Evolutionary conservation across 2,329 filamentous ascomycete species (phyloP).

Genomic region (Claviceps sp.): DNA sequence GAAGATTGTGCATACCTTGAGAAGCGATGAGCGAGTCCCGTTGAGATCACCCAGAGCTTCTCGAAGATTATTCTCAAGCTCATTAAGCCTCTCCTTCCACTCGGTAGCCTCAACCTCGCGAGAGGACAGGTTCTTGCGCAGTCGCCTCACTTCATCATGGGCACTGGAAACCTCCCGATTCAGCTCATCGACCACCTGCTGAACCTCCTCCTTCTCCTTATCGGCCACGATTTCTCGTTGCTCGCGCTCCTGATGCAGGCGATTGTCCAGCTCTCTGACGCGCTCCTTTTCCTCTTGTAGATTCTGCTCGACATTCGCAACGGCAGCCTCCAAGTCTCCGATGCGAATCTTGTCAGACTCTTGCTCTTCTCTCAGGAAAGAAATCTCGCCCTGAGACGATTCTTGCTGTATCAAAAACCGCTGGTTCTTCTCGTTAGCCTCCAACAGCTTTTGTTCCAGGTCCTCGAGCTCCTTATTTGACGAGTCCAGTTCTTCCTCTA

Average conservation of each 20-base stretch:
- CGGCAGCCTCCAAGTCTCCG: conserved; percentile 73
- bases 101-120: conserved; percentile 80
- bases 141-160: conserved; percentile 72
- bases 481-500: conserved; percentile 72
- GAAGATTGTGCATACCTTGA: conserved; percentile 44
- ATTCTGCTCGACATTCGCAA: conserved; percentile 65
- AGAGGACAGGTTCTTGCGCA: conserved; percentile 71
- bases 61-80: conserved; percentile 78
- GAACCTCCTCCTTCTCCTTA: conserved; percentile 87
- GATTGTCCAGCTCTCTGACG: conserved; percentile 55
- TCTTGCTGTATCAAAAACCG: conserved; percentile 84
- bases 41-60: conserved; percentile 79
- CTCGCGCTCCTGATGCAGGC: conserved; percentile 66
- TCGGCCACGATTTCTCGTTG: conserved; percentile 79
- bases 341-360: conserved; percentile 97
- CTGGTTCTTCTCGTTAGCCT: conserved; percentile 78
- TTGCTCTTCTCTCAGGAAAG: conserved; percentile 91
- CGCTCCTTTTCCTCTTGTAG: conserved; percentile 79
- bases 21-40: conserved; percentile 70
- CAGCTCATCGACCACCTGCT: conserved; percentile 84
- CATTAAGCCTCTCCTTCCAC: conserved; percentile 82
- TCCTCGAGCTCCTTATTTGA: conserved; percentile 78
- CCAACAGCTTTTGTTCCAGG: conserved; percentile 69
- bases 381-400: conserved; percentile 82
- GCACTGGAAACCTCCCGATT: conserved; percentile 69